phyloP scores from a whole-genome alignment of 805 yeast genomes.

The Millerago galiae region DNA sequence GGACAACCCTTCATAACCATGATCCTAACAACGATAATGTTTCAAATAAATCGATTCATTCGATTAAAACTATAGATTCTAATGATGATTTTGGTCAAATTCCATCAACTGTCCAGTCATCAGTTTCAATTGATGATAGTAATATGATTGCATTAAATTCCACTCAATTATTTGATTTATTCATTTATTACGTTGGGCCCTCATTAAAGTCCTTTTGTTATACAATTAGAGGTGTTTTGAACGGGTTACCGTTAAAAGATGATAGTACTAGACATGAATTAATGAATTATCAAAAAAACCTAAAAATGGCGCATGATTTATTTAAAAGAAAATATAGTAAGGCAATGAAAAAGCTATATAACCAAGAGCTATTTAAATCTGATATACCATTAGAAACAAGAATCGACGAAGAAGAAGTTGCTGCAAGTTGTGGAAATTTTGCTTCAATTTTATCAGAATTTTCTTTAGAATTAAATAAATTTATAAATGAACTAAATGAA shows the following conservation, averaged over 20 bases:
- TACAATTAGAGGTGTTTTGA: slow-evolving; percentile 56
- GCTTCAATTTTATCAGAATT: slow-evolving; percentile 57
- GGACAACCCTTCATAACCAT: slow-evolving; percentile 40
- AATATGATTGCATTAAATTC: slow-evolving; percentile 20
- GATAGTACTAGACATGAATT: slow-evolving; percentile 32
- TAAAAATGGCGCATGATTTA: slow-evolving; percentile 45
- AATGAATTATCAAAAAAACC: slow-evolving; percentile 38
- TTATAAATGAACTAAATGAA: slow-evolving; percentile 38
- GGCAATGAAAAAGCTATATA: slow-evolving; percentile 54
- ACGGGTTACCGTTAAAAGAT: slow-evolving; percentile 50
- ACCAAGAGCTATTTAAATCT: slow-evolving; percentile 19
- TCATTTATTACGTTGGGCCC: slow-evolving; percentile 65
- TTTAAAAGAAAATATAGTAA: slow-evolving; percentile 50
- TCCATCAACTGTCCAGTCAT: background rate
- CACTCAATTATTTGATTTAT: slow-evolving; percentile 51
- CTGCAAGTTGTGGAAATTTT: slow-evolving; percentile 80
- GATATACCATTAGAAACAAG: slow-evolving; percentile 25
- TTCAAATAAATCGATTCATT: background rate
- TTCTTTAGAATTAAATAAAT: slow-evolving; percentile 48
- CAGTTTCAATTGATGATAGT: slow-evolving; percentile 5
- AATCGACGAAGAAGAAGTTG: slow-evolving; percentile 72
- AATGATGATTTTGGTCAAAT: background rate
- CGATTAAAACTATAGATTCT: slow-evolving; percentile 7
- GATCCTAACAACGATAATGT: background rate
- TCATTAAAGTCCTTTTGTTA: slow-evolving; percentile 60